Base-by-base conservation (phyloP, 2,329 filamentous ascomycete genomes). In the Neonectria sp. region DNA sequence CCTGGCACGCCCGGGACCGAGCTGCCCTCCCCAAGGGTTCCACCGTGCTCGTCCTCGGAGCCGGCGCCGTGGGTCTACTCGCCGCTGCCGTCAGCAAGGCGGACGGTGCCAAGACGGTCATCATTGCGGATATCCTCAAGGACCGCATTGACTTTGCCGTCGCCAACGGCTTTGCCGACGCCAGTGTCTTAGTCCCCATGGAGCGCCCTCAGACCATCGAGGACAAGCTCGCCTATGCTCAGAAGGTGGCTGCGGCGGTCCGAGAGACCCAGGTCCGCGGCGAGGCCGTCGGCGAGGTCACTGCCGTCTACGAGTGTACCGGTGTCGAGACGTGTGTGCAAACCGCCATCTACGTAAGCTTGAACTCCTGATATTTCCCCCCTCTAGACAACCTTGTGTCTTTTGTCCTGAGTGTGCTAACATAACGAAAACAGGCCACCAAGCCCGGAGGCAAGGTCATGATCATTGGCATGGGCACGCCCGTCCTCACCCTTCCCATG, bases 321-420 rank as follows among this genome's bases (percentile, higher is more conserved):
- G 93, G 93, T 9, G 92, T 94, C 25, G 92, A 93, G 76, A 88
- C 89, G 0, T 95, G 92, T 74, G 85, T 94, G 73, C 93, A 95
- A 78, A 89, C 90, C 6, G 88, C 91, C 5, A 94, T 95, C 62
- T 95, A 93, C 74, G 86, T 88, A 69, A 78, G 83, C 80, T 21
- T 21, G 24, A 35, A 17, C 5, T 35, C 53, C 52, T 55, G 29
- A 43, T 8, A n/a, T n/a, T 21, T 13, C 15, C 8, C 49, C n/a
- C 27, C 29, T 9, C 15, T 9, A 45, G 35, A 13, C 33, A 27
- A n/a, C 35, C 17, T 45, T 51, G 9, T 45, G 8, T 21, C 7
- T 21, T 21, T 21, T n/a, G 3, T 33, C 37, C 51, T 6, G 13
- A 55, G 11, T 21, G 3, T 31, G 60, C 37, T 65, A 63, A 63